Conservation (phyloP, 2,329 filamentous ascomycete species). For the Talaromyces pinophilus region DNA sequence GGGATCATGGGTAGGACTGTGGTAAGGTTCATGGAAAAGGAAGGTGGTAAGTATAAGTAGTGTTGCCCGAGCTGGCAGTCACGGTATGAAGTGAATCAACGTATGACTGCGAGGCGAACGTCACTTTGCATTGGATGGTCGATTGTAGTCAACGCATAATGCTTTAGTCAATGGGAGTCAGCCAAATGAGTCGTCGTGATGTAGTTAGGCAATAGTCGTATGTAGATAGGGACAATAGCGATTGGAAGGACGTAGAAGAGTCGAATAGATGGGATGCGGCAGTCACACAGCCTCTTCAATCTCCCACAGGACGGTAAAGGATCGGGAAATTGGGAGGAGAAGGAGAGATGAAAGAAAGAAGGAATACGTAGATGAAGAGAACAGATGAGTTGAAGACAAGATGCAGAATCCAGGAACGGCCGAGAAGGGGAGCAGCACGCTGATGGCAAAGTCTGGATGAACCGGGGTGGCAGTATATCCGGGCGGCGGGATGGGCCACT, state of each 20-base stretch:
- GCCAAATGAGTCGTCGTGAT: not conserved
- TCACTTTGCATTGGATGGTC: conserved; percentile 5
- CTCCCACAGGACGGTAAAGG: not conserved
- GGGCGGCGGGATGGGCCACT: conserved; percentile 18
- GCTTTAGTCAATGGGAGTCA: conserved; percentile 10
- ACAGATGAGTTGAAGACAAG: not conserved
- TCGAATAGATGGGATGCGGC: conserved; percentile 2
- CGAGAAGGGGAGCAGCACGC: not conserved
- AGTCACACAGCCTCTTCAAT: conserved; percentile 5
- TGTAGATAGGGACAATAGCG: conserved; percentile 12
- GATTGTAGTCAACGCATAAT: conserved; percentile 18
- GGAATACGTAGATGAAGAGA: not conserved
- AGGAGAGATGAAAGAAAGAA: conserved; percentile 18
- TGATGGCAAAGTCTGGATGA: conserved; percentile 10
- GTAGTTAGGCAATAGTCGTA: not conserved
- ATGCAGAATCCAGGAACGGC: conserved; percentile 14
- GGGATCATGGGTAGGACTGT: conserved; percentile 17
- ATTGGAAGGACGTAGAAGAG: conserved; percentile 13
- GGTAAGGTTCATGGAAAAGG: not conserved
- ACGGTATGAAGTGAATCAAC: conserved; percentile 6
- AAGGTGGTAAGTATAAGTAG: not conserved
- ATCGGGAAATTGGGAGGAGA: conserved; percentile 1
- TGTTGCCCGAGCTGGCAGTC: conserved; percentile 5
- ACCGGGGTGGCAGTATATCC: conserved; percentile 23
- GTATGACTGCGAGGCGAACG: conserved; percentile 14